Conservation (phyloP, 1,284 basidiomycete genomes). For the Cryptococcus amylolentus region DNA sequence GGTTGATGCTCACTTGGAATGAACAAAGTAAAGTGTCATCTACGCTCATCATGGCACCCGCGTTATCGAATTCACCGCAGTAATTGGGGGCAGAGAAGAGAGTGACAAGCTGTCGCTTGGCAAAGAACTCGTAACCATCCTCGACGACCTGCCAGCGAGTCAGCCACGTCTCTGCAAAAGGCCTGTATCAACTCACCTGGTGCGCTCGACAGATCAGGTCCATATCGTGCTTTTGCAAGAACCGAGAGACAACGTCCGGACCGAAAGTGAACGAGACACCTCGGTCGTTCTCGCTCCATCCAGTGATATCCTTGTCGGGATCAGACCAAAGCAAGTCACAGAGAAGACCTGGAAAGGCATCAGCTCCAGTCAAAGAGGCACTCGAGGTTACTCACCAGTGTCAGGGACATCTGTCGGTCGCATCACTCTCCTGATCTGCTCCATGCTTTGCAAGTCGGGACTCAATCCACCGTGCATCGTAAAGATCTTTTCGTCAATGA, state of each 20-base stretch:
- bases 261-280: conserved; percentile 99
- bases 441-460: conserved; percentile 96
- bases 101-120: conserved; percentile 95
- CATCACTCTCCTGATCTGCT: conserved; percentile 97
- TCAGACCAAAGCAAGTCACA: conserved; percentile 99
- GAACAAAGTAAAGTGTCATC: conserved; percentile 96
- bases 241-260: conserved; percentile 94
- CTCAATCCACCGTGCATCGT: conserved; percentile 98
- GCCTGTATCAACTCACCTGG: conserved; percentile 9
- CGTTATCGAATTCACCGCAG: conserved; percentile 61
- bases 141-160: conserved; percentile 77
- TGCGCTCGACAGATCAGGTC: conserved; percentile 99
- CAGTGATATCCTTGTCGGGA: conserved; percentile 92
- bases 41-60: conserved; percentile 83
- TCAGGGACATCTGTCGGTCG: conserved; percentile 68
- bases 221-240: conserved; percentile 75
- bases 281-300: conserved; percentile 99
- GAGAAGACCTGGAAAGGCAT: conserved; percentile 78
- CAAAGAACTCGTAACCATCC: conserved; percentile 99
- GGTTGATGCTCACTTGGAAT: conserved; percentile 66
- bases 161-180: too few species aligned
- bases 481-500: conserved; percentile 99
- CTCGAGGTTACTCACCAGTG: background rate
- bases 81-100: conserved; percentile 92
- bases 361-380: background rate